A percentile compares a stretch with the other conserved stretches of the same genome.
Evolutionary conservation across 768 basidiomycete species (phyloP).

Genomic region (Xerocomellus dryophilus): DNA sequence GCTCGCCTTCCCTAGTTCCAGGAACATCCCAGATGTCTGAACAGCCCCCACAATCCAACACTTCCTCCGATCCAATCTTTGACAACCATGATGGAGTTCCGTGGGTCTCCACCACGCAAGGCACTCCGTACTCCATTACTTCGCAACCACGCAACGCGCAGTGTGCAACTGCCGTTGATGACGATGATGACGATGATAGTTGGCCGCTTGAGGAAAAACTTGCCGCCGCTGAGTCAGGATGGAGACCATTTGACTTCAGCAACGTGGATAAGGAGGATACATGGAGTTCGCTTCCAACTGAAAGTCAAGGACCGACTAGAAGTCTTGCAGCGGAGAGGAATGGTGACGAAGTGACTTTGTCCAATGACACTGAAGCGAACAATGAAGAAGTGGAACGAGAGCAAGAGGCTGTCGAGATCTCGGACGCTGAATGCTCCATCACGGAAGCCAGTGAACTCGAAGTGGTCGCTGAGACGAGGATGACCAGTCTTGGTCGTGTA

Average conservation of each 20-base stretch:
- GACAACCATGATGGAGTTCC: slow-evolving; percentile 43
- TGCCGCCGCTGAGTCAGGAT: slow-evolving; percentile 48
- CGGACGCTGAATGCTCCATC: slow-evolving; percentile 34
- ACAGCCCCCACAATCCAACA: slow-evolving; percentile 54
- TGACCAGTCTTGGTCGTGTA: slow-evolving; percentile 37
- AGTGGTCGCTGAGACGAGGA: slow-evolving; percentile 39
- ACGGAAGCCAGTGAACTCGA: slow-evolving; percentile 36
- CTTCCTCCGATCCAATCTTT: slow-evolving; percentile 50
- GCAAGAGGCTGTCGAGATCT: slow-evolving; percentile 29
- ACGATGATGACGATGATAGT: slow-evolving; percentile 63
- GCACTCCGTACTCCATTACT: slow-evolving; percentile 47
- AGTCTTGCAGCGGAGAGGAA: slow-evolving; percentile 16
- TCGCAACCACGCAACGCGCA: slow-evolving; percentile 32
- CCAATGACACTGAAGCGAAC: slow-evolving; percentile 6
- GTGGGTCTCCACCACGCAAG: slow-evolving; percentile 63
- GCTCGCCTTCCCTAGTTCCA: slow-evolving; percentile 19
- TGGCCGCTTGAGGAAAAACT: slow-evolving; percentile 73
- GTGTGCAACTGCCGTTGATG: slow-evolving; percentile 29
- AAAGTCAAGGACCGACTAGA: slow-evolving; percentile 43
- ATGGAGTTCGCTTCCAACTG: slow-evolving; percentile 68
- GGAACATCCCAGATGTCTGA: slow-evolving; percentile 38
- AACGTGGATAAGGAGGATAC: slow-evolving; percentile 65
- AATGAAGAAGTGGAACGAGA: slow-evolving; percentile 12
- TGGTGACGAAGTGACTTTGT: neutral
- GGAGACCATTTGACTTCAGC: slow-evolving; percentile 56